A percentile compares a stretch with the other conserved stretches of the same genome.
Evolutionary conservation across 176 grass and related monocot species (phyloP).

Genomic region (Themeda triandra): DNA sequence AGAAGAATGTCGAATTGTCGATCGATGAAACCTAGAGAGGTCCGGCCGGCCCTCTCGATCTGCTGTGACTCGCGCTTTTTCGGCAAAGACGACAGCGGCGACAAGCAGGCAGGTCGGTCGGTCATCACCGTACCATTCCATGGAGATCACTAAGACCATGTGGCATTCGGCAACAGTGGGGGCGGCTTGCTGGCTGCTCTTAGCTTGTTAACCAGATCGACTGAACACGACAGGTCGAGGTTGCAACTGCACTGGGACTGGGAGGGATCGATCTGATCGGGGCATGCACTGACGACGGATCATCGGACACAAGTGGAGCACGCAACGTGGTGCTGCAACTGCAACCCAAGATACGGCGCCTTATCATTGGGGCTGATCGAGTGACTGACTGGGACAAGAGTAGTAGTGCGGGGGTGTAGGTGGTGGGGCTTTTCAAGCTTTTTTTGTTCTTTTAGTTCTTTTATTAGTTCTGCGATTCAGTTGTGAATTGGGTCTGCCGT

Average conservation of each 20-base stretch:
- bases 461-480: neutral
- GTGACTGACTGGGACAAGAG: no score
- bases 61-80: neutral
- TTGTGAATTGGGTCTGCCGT: neutral
- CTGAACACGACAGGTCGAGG: conserved; percentile 3
- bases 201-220: neutral
- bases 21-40: no score
- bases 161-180: neutral
- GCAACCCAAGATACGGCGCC: neutral
- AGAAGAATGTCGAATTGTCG: neutral
- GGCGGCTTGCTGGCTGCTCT: neutral
- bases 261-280: neutral
- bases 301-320: neutral
- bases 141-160: neutral
- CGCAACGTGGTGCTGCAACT: neutral
- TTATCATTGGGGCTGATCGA: neutral
- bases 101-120: neutral
- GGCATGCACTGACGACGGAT: neutral
- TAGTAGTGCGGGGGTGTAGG: neutral
- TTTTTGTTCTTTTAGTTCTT: neutral
- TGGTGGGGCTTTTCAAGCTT: neutral
- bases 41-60: no score
- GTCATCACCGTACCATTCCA: neutral
- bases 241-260: neutral
- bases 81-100: neutral